These are phyloP conservation scores for Clavispora phyllophila DNA, from an alignment of 805 yeast genomes.

Conservation along the genomic window DNA sequence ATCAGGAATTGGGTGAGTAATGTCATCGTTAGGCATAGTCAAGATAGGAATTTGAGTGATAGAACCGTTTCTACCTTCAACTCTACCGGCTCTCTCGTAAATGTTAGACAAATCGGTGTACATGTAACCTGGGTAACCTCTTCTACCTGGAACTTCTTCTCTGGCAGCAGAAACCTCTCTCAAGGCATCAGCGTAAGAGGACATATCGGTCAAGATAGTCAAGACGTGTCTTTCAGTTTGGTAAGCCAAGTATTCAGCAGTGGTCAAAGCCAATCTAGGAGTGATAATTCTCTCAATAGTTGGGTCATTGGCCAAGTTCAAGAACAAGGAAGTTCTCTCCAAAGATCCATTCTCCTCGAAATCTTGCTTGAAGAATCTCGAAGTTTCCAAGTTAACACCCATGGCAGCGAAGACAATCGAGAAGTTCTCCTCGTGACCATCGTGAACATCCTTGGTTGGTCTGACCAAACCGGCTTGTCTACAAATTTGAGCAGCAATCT, in stretches of 20 bases:
- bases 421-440: slow-evolving; percentile 99
- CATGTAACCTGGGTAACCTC: slow-evolving; percentile 99
- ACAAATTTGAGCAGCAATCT: slow-evolving; percentile 99
- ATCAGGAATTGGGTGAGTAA: slow-evolving; percentile 99
- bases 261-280: slow-evolving; percentile 96
- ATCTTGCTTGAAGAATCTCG: slow-evolving; percentile 98
- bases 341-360: slow-evolving; percentile 98
- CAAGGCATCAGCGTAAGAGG: slow-evolving; percentile 98
- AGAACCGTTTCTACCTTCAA: slow-evolving; percentile 99
- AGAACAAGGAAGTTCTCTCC: slow-evolving; percentile 94
- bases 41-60: slow-evolving; percentile 98
- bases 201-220: slow-evolving; percentile 98
- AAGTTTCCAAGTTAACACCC: slow-evolving; percentile 99
- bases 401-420: slow-evolving; percentile 98
- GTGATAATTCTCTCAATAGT: slow-evolving; percentile 99
- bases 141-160: slow-evolving; percentile 99
- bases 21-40: slow-evolving; percentile 99
- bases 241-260: slow-evolving; percentile 97
- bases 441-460: slow-evolving; percentile 99
- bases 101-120: slow-evolving; percentile 98
- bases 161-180: slow-evolving; percentile 99
- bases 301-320: slow-evolving; percentile 98
- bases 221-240: slow-evolving; percentile 99
- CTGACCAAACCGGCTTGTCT: slow-evolving; percentile 99
- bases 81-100: slow-evolving; percentile 99